Evolutionary conservation across 2,329 filamentous ascomycete genomes (phyloP).

Genomic region (Trematosphaeria pertusa): DNA sequence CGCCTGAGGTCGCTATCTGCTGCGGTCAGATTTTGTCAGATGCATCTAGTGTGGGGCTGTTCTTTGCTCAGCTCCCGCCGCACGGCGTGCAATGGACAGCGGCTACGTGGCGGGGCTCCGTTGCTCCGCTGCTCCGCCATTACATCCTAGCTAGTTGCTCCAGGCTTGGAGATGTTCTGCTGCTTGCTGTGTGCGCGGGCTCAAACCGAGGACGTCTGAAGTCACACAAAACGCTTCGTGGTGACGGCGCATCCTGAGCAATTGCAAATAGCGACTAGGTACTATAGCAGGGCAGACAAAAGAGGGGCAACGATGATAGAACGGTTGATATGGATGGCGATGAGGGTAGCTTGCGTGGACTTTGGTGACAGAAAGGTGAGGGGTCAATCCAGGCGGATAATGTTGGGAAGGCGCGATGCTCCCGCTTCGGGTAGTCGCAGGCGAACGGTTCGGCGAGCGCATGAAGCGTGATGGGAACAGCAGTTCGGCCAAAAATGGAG

Average conservation of each 20-base stretch:
- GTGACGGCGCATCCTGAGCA: not conserved
- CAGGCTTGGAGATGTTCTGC: no score
- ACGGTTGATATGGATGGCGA: constrained; percentile 5
- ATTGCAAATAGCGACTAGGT: constrained; percentile 8
- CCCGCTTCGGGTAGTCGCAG: constrained; percentile 10
- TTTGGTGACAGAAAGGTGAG: constrained; percentile 1
- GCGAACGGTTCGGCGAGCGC: constrained; percentile 5
- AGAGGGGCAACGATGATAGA: constrained; percentile 9
- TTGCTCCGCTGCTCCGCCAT: no score
- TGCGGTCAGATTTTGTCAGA: no score
- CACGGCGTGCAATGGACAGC: no score
- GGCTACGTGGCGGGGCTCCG: no score
- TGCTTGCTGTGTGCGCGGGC: constrained; percentile 8
- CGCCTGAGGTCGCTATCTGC: no score
- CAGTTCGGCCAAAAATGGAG: constrained; percentile 15
- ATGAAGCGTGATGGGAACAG: constrained; percentile 19
- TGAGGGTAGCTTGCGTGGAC: constrained; percentile 11
- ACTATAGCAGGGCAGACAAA: not conserved
- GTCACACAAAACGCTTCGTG: constrained; percentile 4
- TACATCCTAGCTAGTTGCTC: no score
- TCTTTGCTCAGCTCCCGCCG: no score
- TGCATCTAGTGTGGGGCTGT: no score
- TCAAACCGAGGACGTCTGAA: constrained; percentile 20
- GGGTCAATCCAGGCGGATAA: constrained; percentile 22
- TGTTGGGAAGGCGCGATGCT: constrained; percentile 8